These are phyloP conservation scores for Yarrowia galli DNA, from an alignment of 1,139 yeast species.

Conservation along the genomic window DNA sequence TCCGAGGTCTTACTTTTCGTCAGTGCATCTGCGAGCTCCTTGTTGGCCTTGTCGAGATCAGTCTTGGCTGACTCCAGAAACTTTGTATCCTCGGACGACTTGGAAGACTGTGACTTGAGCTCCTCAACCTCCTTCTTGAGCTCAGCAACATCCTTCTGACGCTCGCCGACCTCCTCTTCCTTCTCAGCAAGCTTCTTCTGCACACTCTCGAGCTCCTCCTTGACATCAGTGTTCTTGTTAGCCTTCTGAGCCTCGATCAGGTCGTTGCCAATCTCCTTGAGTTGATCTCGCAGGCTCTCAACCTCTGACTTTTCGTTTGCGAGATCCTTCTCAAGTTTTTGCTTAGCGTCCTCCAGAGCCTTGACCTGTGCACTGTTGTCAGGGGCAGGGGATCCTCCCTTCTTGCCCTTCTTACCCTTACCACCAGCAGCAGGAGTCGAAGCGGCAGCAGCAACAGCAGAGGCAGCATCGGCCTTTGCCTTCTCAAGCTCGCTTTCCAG, in stretches of 20 bases:
- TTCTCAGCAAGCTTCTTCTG: slow-evolving; percentile 42
- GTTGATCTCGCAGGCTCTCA: slow-evolving; percentile 70
- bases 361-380: slow-evolving; percentile 14
- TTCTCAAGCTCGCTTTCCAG: slow-evolving; percentile 40
- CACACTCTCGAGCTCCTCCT: slow-evolving; percentile 44
- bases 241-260: slow-evolving; percentile 56
- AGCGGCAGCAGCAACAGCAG: slow-evolving; percentile 27
- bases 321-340: slow-evolving; percentile 26
- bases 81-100: slow-evolving; percentile 8
- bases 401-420: slow-evolving; percentile 44
- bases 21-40: slow-evolving; percentile 4
- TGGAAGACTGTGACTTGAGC: slow-evolving; percentile 8
- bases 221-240: slow-evolving; percentile 36
- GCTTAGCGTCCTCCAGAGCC: slow-evolving; percentile 25
- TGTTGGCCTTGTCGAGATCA: slow-evolving; percentile 23
- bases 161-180: slow-evolving; percentile 35
- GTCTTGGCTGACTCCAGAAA: background rate
- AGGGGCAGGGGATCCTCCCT: slow-evolving; percentile 41
- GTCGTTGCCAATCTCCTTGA: slow-evolving; percentile 76
- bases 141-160: slow-evolving; percentile 40
- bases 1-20: background rate
- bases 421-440: slow-evolving; percentile 9
- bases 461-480: slow-evolving; percentile 36
- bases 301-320: slow-evolving; percentile 56
- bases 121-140: slow-evolving; percentile 37